A percentile compares a stretch with the other conserved stretches of the same genome.
These are phyloP conservation scores for Beauveria bassiana DNA, from an alignment of 2,329 filamentous ascomycete species.

Conservation along the genomic window DNA sequence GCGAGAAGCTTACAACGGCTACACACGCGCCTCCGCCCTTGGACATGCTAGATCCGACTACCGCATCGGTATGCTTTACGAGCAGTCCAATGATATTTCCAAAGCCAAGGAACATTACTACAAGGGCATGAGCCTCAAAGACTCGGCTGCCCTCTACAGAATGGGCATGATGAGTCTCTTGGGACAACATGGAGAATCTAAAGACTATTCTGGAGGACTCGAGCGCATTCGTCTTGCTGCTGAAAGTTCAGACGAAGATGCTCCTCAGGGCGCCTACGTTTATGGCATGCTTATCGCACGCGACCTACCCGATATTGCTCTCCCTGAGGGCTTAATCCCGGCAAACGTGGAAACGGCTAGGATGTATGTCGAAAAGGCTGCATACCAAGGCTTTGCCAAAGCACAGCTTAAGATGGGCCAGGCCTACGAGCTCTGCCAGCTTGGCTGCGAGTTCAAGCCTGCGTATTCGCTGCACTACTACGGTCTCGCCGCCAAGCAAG, in stretches of 20 bases:
- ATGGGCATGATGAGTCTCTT: constrained; percentile 96
- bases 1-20: constrained; percentile 85
- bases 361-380: constrained; percentile 91
- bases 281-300: constrained; percentile 90
- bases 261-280: constrained; percentile 90
- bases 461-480: constrained; percentile 93
- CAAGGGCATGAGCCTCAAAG: constrained; percentile 66
- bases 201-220: constrained; percentile 70
- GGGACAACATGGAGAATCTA: constrained; percentile 83
- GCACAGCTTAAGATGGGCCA: constrained; percentile 96
- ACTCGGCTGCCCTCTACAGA: constrained; percentile 80
- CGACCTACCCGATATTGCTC: constrained; percentile 81
- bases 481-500: constrained; percentile 82
- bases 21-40: constrained; percentile 75
- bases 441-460: constrained; percentile 92
- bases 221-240: constrained; percentile 79
- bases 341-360: constrained; percentile 66
- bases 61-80: constrained; percentile 96
- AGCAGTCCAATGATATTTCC: constrained; percentile 84
- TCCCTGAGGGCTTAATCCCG: constrained; percentile 64
- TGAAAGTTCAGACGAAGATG: constrained; percentile 86
- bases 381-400: constrained; percentile 91
- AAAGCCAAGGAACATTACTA: constrained; percentile 92
- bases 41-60: constrained; percentile 89
- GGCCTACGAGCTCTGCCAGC: constrained; percentile 86